Evolutionary conservation across 2,329 filamentous ascomycete species (phyloP).

Genomic region (Escovopsis weberi): DNA sequence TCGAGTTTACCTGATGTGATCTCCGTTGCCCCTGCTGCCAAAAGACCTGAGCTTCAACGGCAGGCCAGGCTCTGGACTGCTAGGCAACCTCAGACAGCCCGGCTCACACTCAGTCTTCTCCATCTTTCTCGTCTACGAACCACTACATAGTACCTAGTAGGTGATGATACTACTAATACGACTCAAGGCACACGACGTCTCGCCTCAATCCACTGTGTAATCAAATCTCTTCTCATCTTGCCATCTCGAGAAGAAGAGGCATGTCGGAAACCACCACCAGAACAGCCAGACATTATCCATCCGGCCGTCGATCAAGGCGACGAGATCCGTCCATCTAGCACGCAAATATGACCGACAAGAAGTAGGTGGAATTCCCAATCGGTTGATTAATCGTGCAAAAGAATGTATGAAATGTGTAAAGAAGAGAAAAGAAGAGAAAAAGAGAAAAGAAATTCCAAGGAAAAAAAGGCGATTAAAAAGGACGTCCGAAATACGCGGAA

Average conservation of each 20-base stretch:
- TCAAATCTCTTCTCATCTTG: not conserved
- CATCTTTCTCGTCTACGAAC: no score
- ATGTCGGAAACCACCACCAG: slow-evolving; percentile 19
- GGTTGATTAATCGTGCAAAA: slow-evolving; percentile 47
- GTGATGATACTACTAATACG: no score
- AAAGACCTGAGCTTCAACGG: no score
- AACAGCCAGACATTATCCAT: slow-evolving; percentile 11
- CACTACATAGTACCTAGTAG: no score
- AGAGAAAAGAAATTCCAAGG: not conserved
- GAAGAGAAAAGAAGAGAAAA: slow-evolving; percentile 14
- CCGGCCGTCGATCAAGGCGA: slow-evolving; percentile 10
- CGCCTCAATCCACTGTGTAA: no score
- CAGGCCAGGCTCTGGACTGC: no score
- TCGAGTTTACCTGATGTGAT: no score
- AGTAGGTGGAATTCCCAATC: slow-evolving; percentile 32
- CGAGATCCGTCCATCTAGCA: slow-evolving; percentile 35
- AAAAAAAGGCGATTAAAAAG: no score
- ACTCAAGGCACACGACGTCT: not conserved
- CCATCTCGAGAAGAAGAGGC: not conserved
- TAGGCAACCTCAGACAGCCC: not conserved
- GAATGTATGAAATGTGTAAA: slow-evolving; percentile 30
- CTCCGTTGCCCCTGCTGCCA: no score
- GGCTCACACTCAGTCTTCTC: no score
- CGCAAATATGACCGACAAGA: slow-evolving; percentile 45
- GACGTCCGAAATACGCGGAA: not conserved